These are phyloP conservation scores for Phytophthora aleatoria DNA, from an alignment of 352 stramenopile species.

Conservation along the genomic window DNA sequence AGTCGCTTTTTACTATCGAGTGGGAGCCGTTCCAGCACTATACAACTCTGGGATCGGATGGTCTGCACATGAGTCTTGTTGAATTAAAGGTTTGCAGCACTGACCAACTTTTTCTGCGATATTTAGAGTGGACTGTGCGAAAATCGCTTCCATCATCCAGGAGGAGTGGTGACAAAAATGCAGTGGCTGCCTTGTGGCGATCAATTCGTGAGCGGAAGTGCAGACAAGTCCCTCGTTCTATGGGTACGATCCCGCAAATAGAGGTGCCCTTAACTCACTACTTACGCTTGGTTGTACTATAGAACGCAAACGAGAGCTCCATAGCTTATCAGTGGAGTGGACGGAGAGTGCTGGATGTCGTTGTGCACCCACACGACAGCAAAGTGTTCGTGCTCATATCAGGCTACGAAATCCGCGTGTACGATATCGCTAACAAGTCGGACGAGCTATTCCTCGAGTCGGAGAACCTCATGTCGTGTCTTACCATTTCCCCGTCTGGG, in stretches of 20 bases:
- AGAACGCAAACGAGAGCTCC: slow-evolving; percentile 59
- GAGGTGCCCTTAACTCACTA: neutral
- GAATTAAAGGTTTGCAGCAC: neutral
- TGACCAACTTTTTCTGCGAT: neutral
- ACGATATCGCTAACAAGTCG: slow-evolving; percentile 62
- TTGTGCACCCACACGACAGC: slow-evolving; percentile 55
- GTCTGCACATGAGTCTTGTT: slow-evolving; percentile 29
- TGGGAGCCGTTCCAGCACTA: slow-evolving; percentile 55
- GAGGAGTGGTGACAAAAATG: slow-evolving; percentile 50
- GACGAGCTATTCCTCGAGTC: slow-evolving; percentile 60
- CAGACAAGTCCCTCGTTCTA: slow-evolving; percentile 74
- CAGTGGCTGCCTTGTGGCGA: slow-evolving; percentile 62
- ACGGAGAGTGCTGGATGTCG: slow-evolving; percentile 62
- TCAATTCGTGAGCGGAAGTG: slow-evolving; percentile 74
- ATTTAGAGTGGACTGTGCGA: slow-evolving; percentile 55
- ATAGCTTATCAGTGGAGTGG: slow-evolving; percentile 75
- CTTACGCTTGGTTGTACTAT: slow-evolving; percentile 1
- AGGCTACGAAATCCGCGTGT: slow-evolving; percentile 60
- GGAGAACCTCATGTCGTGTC: slow-evolving; percentile 60
- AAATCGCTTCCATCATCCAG: slow-evolving; percentile 61
- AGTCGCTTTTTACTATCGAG: slow-evolving; percentile 59
- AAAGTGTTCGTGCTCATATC: slow-evolving; percentile 66
- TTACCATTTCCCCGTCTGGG: slow-evolving; percentile 49
- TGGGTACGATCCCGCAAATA: slow-evolving; percentile 50
- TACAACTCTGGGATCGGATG: slow-evolving; percentile 69